Conservation (phyloP, 139 green algal genomes). For the Chlorokybus atmophyticus region DNA sequence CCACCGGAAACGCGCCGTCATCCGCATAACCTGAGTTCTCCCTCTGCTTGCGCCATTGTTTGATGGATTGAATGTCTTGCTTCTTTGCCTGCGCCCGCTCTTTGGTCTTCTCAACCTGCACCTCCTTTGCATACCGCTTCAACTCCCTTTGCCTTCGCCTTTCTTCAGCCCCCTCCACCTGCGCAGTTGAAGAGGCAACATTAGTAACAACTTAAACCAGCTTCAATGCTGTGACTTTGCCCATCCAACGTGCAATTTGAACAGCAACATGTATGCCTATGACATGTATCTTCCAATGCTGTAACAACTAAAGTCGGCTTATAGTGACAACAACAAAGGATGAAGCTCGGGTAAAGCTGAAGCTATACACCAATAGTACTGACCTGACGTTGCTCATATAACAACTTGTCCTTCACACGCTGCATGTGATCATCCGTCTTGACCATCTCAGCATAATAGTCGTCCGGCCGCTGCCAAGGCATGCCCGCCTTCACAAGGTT, state of each 20-base stretch:
- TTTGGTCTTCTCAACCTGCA: slow-evolving; percentile 68
- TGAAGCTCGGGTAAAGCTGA: too few relatives aligned
- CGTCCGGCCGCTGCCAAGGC: slow-evolving; percentile 60
- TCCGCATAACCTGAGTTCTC: slow-evolving; percentile 25
- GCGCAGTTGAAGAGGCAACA: too few relatives aligned
- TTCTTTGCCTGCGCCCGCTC: slow-evolving; percentile 74
- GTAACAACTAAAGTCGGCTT: too few relatives aligned
- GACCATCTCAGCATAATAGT: slow-evolving; percentile 98
- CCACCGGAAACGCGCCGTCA: slow-evolving; percentile 12
- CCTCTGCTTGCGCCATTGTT: slow-evolving; percentile 65
- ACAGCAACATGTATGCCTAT: too few relatives aligned
- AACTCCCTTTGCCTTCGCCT: slow-evolving; percentile 67
- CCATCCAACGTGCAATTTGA: too few relatives aligned
- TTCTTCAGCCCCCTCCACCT: slow-evolving; percentile 22
- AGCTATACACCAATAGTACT: too few relatives aligned
- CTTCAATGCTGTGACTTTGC: too few relatives aligned
- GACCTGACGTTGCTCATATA: slow-evolving; percentile 23
- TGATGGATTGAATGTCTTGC: slow-evolving; percentile 53
- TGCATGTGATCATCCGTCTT: slow-evolving; percentile 92
- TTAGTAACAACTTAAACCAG: too few relatives aligned
- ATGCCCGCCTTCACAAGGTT: slow-evolving; percentile 48
- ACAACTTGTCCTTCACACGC: slow-evolving; percentile 15
- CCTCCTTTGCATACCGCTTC: slow-evolving; percentile 83
- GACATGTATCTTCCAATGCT: too few relatives aligned
- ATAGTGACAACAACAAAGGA: too few relatives aligned